These are phyloP conservation scores for Hysterangium stoloniferum DNA, from an alignment of 768 basidiomycete species.

Conservation along the genomic window DNA sequence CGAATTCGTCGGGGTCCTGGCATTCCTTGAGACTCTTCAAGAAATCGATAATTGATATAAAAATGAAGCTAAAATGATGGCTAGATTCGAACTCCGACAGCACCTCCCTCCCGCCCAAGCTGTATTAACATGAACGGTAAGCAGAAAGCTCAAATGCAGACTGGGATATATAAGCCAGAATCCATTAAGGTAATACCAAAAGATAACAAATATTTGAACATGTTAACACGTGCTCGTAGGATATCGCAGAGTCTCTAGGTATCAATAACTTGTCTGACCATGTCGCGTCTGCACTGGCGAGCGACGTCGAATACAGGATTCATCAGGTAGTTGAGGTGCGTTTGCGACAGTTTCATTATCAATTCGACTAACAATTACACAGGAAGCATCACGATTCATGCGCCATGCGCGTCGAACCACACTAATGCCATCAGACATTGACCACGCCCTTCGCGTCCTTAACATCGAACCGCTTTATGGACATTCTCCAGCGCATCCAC, in stretches of 20 bases:
- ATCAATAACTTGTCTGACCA: constrained; percentile 67
- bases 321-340: constrained; percentile 89
- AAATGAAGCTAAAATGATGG: too few relatives aligned
- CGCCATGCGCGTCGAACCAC: constrained; percentile 88
- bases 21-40: too few relatives aligned
- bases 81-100: too few relatives aligned
- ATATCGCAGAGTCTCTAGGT: constrained; percentile 83
- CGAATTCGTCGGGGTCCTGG: constrained; percentile 6
- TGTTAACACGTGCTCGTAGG: constrained; percentile 37
- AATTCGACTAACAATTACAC: constrained; percentile 12
- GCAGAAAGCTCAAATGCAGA: constrained; percentile 35
- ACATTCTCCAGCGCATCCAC: constrained; percentile 59
- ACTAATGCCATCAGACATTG: constrained; percentile 83
- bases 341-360: background rate
- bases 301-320: constrained; percentile 94
- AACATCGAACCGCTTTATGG: constrained; percentile 97
- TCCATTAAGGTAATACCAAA: constrained; percentile 42
- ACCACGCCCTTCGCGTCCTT: constrained; percentile 85
- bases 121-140: constrained; percentile 37
- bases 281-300: constrained; percentile 80
- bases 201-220: background rate
- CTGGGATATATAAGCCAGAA: constrained; percentile 58
- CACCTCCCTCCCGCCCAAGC: too few relatives aligned
- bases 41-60: too few relatives aligned
- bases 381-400: constrained; percentile 98